Evolutionary conservation across 805 yeast genomes (phyloP).

Genomic region (Cyberlindnera suaveolens): DNA sequence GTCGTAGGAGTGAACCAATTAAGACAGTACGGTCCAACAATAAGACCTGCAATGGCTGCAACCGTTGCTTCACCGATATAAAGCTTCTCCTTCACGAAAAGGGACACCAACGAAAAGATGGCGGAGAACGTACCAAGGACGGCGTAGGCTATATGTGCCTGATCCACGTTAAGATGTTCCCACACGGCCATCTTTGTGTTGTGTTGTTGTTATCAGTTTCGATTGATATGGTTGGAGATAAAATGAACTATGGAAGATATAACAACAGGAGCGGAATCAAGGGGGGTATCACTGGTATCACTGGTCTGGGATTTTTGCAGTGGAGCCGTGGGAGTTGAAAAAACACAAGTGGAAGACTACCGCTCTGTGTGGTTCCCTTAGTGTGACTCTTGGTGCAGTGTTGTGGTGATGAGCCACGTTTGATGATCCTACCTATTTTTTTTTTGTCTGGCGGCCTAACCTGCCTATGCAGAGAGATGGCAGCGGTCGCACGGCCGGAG

Average conservation of each 20-base stretch:
- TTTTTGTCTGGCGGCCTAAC: too few species aligned
- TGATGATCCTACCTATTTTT: too few species aligned
- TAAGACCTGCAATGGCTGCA: slow-evolving; percentile 78
- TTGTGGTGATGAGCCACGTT: too few species aligned
- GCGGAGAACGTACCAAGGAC: slow-evolving; percentile 79
- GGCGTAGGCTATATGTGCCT: slow-evolving; percentile 80
- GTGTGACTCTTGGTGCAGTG: too few species aligned
- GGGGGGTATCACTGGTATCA: background rate
- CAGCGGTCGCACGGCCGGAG: too few species aligned
- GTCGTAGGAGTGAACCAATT: slow-evolving; percentile 75
- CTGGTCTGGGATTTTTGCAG: too few species aligned
- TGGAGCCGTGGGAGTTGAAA: too few species aligned
- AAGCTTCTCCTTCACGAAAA: slow-evolving; percentile 74
- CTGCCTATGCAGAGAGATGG: too few species aligned
- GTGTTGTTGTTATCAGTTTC: background rate
- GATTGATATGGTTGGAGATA: background rate
- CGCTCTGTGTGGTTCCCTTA: too few species aligned
- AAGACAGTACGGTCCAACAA: slow-evolving; percentile 80
- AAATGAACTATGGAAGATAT: background rate
- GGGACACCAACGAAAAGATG: slow-evolving; percentile 72
- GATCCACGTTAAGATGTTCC: slow-evolving; percentile 19
- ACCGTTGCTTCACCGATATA: slow-evolving; percentile 91
- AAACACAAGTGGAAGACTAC: too few species aligned
- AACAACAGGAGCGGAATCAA: too few species aligned
- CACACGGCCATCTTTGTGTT: slow-evolving; percentile 8